Evolutionary conservation across 2,329 filamentous ascomycete genomes (phyloP), one percentile per base, ranked within the genome.

Genomic region (Epicoccum nigrum): DNA sequence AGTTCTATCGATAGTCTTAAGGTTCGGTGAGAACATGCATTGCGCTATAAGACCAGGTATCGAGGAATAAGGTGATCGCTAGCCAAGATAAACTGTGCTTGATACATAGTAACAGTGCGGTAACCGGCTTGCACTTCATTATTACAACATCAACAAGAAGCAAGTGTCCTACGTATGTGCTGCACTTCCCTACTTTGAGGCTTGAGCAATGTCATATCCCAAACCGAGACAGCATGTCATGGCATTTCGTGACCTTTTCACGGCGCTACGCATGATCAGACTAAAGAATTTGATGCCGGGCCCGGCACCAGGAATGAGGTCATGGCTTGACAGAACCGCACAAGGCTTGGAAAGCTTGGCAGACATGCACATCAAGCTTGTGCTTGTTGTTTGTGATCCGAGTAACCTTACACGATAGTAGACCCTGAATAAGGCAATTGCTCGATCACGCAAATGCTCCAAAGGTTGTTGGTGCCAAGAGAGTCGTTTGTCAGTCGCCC

Each of bases 301-400:
- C 31, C 23, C 19, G 16, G 31, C 15, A 11, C 8, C 15, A 47
- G 30, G 37, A 47, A 41, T 47, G 45, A 47, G 37, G 37, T 41
- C 35, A 47, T 47, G 37, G 37, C 44, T 34, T 4, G 7, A 34
- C 21, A 11, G 15, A 9, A 32, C 44, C 17, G 21, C 13, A 38
- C 35, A 38, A 25, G 35, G 20, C 28, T 27, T 7, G 8, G 21
- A 16, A 42, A 31, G 35, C 35, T 45, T 51, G 48, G 48, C 42
- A 45, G 48, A 16, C 21, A 45, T 51, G 48, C 31, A 45, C 19
- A 27, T 7, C 42, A 23, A 42, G 48, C 48, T 51, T 45, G 42
- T 42, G 48, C 48, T 51, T 45, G 42, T 42, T 40, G 32, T 16
- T 51, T 28, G 28, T 51, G 34, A 12, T 16, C 30, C 37, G 42